Percentiles rank a stretch among this genome's conserved stretches.
Evolutionary conservation across 2,329 filamentous ascomycete genomes (phyloP).

Genomic region (Incumbomyces lentus): DNA sequence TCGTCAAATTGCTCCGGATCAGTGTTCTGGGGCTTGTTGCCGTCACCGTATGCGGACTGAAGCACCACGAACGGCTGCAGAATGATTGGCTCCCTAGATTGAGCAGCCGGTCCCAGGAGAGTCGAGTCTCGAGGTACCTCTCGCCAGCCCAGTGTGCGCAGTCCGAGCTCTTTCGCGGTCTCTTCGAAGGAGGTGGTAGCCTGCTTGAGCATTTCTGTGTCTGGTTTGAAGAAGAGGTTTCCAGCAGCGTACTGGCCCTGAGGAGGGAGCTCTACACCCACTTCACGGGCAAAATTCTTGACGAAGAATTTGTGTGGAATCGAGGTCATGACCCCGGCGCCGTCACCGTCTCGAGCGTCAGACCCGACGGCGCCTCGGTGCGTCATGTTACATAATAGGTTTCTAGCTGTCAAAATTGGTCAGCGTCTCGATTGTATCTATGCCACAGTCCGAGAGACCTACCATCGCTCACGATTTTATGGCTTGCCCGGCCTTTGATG

Average conservation of each 20-base stretch:
- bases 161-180: conserved; percentile 73
- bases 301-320: conserved; percentile 97
- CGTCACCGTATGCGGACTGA: conserved; percentile 70
- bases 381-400: conserved; percentile 99
- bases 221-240: conserved; percentile 98
- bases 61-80: conserved; percentile 92
- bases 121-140: conserved; percentile 88
- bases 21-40: conserved; percentile 64
- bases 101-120: conserved; percentile 81
- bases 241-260: conserved; percentile 91
- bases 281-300: conserved; percentile 93
- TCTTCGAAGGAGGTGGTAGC: conserved; percentile 91
- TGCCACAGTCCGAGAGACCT: conserved; percentile 28
- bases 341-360: conserved; percentile 94
- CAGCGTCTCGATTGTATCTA: conserved; percentile 3
- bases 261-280: conserved; percentile 75
- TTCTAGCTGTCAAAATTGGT: conserved; percentile 53
- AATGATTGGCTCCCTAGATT: conserved; percentile 89
- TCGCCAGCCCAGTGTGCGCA: conserved; percentile 92
- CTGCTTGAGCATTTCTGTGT: conserved; percentile 77
- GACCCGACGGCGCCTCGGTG: conserved; percentile 97
- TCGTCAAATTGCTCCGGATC: conserved; percentile 76
- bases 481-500: conserved; percentile 93
- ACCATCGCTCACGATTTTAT: conserved; percentile 99
- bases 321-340: conserved; percentile 98